These are phyloP conservation scores for Globisporangium apiculatum DNA, from an alignment of 352 stramenopile species.

Conservation along the genomic window DNA sequence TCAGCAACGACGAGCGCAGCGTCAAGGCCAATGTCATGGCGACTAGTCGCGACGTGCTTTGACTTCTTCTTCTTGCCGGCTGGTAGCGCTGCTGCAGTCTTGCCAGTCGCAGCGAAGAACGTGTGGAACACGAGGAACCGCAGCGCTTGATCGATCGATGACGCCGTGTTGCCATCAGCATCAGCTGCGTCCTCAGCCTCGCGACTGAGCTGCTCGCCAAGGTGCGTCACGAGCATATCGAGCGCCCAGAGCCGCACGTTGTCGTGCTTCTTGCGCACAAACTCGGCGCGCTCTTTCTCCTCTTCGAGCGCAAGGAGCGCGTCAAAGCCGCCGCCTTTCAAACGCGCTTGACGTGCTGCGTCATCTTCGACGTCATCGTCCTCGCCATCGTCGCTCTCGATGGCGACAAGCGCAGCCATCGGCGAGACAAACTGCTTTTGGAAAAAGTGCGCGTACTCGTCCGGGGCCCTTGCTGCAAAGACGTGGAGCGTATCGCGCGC, in stretches of 20 bases:
- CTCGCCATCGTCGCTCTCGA: constrained; percentile 16
- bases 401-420: constrained; percentile 46
- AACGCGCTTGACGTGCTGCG: constrained; percentile 6
- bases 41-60: constrained; percentile 34
- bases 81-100: constrained; percentile 3
- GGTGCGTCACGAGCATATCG: constrained; percentile 45
- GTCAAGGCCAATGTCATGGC: constrained; percentile 22
- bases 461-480: constrained; percentile 37
- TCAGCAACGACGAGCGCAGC: constrained; percentile 11
- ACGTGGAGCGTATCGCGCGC: constrained; percentile 58
- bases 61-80: constrained; percentile 38
- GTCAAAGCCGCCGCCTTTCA: constrained; percentile 42
- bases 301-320: constrained; percentile 72
- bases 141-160: constrained; percentile 20
- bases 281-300: constrained; percentile 63
- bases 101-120: constrained; percentile 39
- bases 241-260: constrained; percentile 70
- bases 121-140: constrained; percentile 64
- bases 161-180: too few species aligned
- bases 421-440: constrained; percentile 62
- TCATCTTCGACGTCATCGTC: constrained; percentile 34
- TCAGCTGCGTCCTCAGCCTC: constrained; percentile 20
- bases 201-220: constrained; percentile 29
- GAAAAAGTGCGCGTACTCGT: constrained; percentile 70
- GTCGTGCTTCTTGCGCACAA: constrained; percentile 41